A percentile compares a stretch with the other conserved stretches of the same genome.
phyloP scores from a whole-genome alignment of 208 protist genomes.

The Kentomonas sorsogonicus region DNA sequence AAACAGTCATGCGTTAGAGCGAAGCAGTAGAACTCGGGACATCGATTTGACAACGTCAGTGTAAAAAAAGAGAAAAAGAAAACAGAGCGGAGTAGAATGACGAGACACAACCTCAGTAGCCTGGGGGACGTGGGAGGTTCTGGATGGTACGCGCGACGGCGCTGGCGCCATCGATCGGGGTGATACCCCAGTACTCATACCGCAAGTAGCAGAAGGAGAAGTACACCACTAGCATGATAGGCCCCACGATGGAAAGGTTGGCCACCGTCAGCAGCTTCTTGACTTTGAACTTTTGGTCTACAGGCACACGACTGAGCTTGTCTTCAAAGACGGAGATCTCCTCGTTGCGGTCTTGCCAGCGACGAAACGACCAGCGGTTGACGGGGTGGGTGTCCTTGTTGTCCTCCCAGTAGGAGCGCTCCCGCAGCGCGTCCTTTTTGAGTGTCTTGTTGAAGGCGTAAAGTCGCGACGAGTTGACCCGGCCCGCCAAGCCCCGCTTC shows the following conservation, averaged over 20 bases:
- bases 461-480: slow-evolving; percentile 58
- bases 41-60: background rate
- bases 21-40: too few relatives aligned
- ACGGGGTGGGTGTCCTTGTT: slow-evolving; percentile 79
- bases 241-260: slow-evolving; percentile 66
- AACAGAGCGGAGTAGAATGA: slow-evolving; percentile 9
- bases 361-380: slow-evolving; percentile 73
- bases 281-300: slow-evolving; percentile 84
- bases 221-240: slow-evolving; percentile 57
- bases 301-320: slow-evolving; percentile 65
- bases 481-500: slow-evolving; percentile 34
- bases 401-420: slow-evolving; percentile 73
- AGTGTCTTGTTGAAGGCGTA: slow-evolving; percentile 83
- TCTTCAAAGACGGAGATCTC: slow-evolving; percentile 77
- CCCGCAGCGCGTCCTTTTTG: slow-evolving; percentile 65
- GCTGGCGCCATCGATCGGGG: slow-evolving; percentile 55
- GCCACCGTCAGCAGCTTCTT: slow-evolving; percentile 79
- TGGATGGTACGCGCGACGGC: slow-evolving; percentile 66
- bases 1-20: too few relatives aligned
- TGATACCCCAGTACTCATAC: slow-evolving; percentile 66
- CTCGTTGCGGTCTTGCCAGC: slow-evolving; percentile 69
- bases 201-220: slow-evolving; percentile 66
- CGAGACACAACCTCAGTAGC: slow-evolving; percentile 48
- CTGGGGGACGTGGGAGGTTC: slow-evolving; percentile 71
- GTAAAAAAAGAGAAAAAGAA: slow-evolving; percentile 4